A percentile compares a stretch with the other conserved stretches of the same genome.
Evolutionary conservation across 2,329 filamentous ascomycete genomes (phyloP).

Genomic region (Pseudocercospora fuligena): DNA sequence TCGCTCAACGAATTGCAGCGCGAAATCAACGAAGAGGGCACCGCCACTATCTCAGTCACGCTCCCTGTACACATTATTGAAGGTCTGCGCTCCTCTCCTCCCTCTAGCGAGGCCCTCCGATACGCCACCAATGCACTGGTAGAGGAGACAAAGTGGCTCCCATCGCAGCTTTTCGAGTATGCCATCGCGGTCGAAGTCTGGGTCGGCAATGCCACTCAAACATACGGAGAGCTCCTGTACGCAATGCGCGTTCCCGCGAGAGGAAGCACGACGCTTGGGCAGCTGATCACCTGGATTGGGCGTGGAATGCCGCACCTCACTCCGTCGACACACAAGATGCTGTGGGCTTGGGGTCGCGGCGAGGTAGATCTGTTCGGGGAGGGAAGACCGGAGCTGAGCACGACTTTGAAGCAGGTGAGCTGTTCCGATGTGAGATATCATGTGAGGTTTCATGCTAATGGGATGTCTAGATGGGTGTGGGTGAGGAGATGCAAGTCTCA

Average conservation of each 20-base stretch:
- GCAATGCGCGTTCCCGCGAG: neutral
- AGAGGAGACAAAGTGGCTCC: neutral
- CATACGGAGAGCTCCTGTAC: neutral
- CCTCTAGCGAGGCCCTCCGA: neutral
- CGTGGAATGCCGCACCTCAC: neutral
- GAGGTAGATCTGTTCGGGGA: neutral
- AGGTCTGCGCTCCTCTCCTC: neutral
- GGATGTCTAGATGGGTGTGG: neutral
- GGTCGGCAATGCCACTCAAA: neutral
- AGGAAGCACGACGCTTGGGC: neutral
- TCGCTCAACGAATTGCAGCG: neutral
- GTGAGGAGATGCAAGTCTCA: neutral
- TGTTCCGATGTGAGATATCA: neutral
- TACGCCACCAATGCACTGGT: neutral
- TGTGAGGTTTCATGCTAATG: neutral
- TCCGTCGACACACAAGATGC: neutral
- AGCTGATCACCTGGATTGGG: neutral
- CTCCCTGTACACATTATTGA: neutral
- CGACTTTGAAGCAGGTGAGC: neutral
- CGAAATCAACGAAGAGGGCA: neutral
- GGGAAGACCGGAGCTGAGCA: neutral
- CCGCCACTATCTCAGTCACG: neutral
- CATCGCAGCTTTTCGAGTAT: neutral
- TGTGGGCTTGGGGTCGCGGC: neutral
- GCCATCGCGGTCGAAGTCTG: neutral